Conservation (phyloP, 2,329 filamentous ascomycete genomes). For the Neonectria ditissima region DNA sequence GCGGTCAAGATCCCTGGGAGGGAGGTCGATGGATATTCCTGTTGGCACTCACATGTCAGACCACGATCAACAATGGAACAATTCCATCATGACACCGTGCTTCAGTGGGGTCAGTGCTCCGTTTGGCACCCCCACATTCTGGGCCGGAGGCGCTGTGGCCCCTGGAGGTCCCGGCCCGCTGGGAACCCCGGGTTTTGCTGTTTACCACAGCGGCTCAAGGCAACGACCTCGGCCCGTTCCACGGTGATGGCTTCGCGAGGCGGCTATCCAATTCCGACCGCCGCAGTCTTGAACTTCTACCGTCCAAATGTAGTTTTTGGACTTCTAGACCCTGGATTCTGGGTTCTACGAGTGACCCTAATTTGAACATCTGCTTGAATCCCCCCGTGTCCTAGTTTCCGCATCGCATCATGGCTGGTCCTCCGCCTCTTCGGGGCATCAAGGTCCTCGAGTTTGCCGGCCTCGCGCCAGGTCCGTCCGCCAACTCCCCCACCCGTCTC, state of each 20-base stretch:
- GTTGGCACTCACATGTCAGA: conserved; percentile 5
- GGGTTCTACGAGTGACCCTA: background rate
- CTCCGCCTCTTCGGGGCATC: conserved; percentile 60
- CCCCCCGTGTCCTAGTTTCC: background rate
- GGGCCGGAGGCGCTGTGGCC: background rate
- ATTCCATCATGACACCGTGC: background rate
- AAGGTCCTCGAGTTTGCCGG: conserved; percentile 71
- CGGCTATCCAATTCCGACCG: conserved; percentile 21
- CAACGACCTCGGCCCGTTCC: conserved; percentile 35
- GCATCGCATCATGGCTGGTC: conserved; percentile 41
- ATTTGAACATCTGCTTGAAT: background rate
- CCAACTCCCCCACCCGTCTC: background rate
- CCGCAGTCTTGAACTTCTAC: background rate
- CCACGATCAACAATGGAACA: background rate
- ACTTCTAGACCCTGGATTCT: background rate
- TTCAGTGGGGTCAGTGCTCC: conserved; percentile 6
- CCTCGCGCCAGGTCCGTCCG: conserved; percentile 68
- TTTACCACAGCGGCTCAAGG: background rate
- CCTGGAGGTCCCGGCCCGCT: conserved; percentile 16
- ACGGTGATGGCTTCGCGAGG: conserved; percentile 33
- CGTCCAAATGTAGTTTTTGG: background rate
- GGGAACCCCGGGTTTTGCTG: conserved; percentile 14
- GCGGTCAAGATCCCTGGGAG: too few species aligned
- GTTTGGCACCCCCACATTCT: conserved; percentile 16
- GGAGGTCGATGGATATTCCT: too few species aligned